Conservation (phyloP, 176 grass and related monocot genomes). For the Carex parvula region DNA sequence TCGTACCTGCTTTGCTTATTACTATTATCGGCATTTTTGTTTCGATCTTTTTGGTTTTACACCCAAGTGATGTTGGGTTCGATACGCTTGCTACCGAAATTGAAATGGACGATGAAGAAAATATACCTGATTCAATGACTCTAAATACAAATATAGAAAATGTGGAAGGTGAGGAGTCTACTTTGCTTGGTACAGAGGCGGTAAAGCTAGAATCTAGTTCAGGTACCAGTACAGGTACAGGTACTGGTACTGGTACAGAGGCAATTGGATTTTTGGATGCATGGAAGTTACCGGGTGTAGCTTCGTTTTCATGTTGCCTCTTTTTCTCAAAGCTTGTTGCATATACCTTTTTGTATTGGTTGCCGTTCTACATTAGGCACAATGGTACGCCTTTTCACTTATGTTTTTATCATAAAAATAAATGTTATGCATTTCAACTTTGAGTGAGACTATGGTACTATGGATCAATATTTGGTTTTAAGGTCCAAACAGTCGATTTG, state of each 20-base stretch:
- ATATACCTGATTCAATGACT: background rate
- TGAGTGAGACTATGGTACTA: too few species aligned
- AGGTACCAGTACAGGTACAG: background rate
- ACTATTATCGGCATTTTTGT: conserved; percentile 39
- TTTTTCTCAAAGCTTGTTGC: conserved; percentile 99
- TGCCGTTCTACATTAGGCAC: conserved; percentile 90
- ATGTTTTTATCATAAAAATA: background rate
- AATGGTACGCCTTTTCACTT: conserved; percentile 42
- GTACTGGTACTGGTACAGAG: background rate
- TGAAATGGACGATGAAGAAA: conserved; percentile 59
- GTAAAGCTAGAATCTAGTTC: conserved; percentile 31
- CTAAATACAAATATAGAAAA: background rate
- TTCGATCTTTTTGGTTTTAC: conserved; percentile 47
- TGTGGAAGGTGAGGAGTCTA: conserved; percentile 41
- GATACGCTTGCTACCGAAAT: conserved; percentile 42
- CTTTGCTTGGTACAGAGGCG: conserved; percentile 45
- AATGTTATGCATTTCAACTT: background rate
- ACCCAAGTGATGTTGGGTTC: conserved; percentile 57
- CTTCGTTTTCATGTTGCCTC: conserved; percentile 74
- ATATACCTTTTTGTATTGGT: conserved; percentile 92
- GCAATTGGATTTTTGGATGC: conserved; percentile 94
- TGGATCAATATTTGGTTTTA: too few species aligned
- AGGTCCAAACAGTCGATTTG: too few species aligned
- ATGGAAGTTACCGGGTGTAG: conserved; percentile 76
- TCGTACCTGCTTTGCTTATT: conserved; percentile 51